Conservation (phyloP, 306 rosid species). For the Castanea crenata region DNA sequence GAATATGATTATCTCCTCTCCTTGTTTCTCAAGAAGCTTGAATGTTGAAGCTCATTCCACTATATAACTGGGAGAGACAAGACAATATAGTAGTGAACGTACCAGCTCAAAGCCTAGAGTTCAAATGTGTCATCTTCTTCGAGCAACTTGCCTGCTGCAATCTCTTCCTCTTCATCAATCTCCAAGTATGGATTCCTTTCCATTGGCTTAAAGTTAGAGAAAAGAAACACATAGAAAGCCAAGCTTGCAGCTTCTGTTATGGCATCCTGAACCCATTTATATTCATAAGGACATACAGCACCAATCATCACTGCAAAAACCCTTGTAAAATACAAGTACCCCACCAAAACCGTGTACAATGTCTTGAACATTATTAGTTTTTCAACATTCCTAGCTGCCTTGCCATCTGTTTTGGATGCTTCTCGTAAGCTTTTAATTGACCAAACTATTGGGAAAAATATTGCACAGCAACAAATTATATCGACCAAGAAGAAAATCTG, state of each 20-base stretch:
- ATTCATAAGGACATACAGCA: background rate
- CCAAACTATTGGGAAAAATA: constrained; percentile 15
- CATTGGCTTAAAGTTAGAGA: constrained; percentile 4
- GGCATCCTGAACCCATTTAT: constrained; percentile 5
- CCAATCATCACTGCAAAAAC: background rate
- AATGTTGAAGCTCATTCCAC: too few relatives aligned
- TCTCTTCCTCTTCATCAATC: constrained; percentile 2
- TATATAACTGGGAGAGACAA: too few relatives aligned
- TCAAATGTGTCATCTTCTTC: constrained; percentile 6
- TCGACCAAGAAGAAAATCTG: constrained; percentile 6
- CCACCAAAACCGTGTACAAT: constrained; percentile 11
- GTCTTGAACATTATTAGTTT: constrained; percentile 6
- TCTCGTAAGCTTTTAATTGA: constrained; percentile 5
- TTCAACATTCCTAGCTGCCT: constrained; percentile 5
- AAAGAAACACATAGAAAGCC: constrained; percentile 4
- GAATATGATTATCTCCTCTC: too few relatives aligned
- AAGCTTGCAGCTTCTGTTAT: constrained; percentile 6
- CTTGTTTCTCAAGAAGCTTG: too few relatives aligned
- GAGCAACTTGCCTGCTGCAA: background rate
- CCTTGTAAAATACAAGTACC: constrained; percentile 15
- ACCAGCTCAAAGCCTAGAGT: background rate
- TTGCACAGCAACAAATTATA: constrained; percentile 8
- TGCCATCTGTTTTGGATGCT: constrained; percentile 13
- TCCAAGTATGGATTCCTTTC: constrained; percentile 6
- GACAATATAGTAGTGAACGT: too few relatives aligned